phyloP scores from a whole-genome alignment of 345 rosid species.

The Bretschneidera sinensis region DNA sequence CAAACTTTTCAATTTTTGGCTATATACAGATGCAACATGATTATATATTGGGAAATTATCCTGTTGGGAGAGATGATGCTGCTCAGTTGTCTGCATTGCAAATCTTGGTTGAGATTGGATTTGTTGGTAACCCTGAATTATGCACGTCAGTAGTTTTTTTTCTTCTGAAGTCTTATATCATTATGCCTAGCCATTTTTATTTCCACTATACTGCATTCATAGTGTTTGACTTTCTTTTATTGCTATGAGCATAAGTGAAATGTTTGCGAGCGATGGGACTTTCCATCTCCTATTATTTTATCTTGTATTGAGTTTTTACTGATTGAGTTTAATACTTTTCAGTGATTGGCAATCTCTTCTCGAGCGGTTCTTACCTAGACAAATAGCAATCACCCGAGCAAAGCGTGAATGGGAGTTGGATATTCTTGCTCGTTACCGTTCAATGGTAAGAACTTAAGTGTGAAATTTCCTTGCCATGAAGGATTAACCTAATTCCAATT shows the following conservation, averaged over 20 bases:
- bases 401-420: conserved; percentile 96
- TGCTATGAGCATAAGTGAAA: not conserved
- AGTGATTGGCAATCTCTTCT: conserved; percentile 93
- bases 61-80: conserved; percentile 99
- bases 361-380: conserved; percentile 87
- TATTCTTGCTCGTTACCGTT: conserved; percentile 81
- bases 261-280: not conserved
- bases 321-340: conserved; percentile 17
- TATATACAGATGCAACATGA: conserved; percentile 91
- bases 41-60: conserved; percentile 91
- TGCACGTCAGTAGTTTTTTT: conserved; percentile 62
- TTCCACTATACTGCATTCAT: not conserved
- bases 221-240: not conserved
- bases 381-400: conserved; percentile 92
- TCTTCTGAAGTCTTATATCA: not conserved
- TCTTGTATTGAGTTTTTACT: conserved; percentile 8
- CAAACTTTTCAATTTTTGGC: conserved; percentile 20
- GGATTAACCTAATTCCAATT: not conserved
- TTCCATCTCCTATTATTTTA: not conserved
- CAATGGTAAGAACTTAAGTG: conserved; percentile 49
- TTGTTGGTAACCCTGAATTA: conserved; percentile 74
- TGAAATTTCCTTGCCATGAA: not conserved
- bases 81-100: conserved; percentile 95
- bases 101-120: conserved; percentile 89
- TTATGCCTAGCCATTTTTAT: not conserved